Evolutionary conservation across 768 basidiomycete species (phyloP), one percentile per base, ranked within the genome.

Genomic region (Porpolomopsis calyptriformis): DNA sequence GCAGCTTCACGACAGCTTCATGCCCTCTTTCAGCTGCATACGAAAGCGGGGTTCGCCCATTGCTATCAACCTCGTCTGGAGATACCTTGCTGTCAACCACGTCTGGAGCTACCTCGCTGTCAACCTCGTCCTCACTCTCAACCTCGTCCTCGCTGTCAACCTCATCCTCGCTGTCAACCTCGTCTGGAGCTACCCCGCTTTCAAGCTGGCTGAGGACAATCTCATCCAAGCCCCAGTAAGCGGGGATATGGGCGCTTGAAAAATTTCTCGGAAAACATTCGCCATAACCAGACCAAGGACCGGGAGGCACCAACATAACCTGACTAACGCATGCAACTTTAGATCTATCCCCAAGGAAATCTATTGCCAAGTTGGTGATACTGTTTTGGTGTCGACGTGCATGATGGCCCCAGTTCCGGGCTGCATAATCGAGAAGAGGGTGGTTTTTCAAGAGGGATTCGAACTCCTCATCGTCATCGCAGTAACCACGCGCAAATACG

Each of bases 391-490:
- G 19, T 14, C 29, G 23, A 24, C 49, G 34, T 41, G 49, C 49
- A 37, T 48, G 46, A 43, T 51, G 35, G 29, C 46, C 39, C 49
- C 49, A 51, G 20, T 48, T 22, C 27, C 22, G 24, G 37, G 34
- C 41, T 12, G 46, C 49, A 26, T 51, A 51, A 7, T 41, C 38
- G 24, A 50, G 19, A 1, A 50, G 20, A 29, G 36, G 19, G 29
- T 47, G n/a, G 36, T 35, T 3, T 19, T 40, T 7, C 18, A 47
- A 27, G 19, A 22, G 20, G 25, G 8, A 18, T 26, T 33, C 2
- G 2, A 47, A 14, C 19, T 31, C 37, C 18, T 27, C 26, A 19
- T 40, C 2, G 19, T 31, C 5, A 20, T 27, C 4, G 46, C 4
- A 33, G 14, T 22, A 4, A 7, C n/a, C n/a, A n/a, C n/a, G n/a